Percentiles rank a stretch among this genome's conserved stretches.
Evolutionary conservation across 2,329 filamentous ascomycete genomes (phyloP).

Genomic region (Alternaria sp.): DNA sequence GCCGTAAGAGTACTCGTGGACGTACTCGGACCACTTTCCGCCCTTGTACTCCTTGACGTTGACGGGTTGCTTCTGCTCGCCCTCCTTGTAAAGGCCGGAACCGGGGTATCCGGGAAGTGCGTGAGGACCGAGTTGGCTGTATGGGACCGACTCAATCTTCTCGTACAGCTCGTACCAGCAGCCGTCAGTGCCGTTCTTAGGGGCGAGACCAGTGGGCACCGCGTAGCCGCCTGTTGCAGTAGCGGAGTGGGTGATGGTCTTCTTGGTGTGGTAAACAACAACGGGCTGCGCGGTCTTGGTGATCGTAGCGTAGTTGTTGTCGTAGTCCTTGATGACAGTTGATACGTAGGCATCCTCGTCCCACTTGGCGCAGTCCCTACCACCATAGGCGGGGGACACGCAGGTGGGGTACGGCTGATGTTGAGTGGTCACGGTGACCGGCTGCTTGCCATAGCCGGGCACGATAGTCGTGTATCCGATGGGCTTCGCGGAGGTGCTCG

Average conservation of each 20-base stretch:
- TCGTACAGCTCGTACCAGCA: slow-evolving; percentile 42
- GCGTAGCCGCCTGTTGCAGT: slow-evolving; percentile 20
- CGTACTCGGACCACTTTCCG: slow-evolving; percentile 38
- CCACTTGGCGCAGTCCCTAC: slow-evolving; percentile 25
- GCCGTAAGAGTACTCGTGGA: slow-evolving; percentile 29
- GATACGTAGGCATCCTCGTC: slow-evolving; percentile 34
- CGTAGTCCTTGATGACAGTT: slow-evolving; percentile 34
- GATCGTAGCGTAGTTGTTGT: slow-evolving; percentile 33
- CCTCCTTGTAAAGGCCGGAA: slow-evolving; percentile 34
- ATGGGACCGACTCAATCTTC: slow-evolving; percentile 34
- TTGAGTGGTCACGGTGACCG: slow-evolving; percentile 40
- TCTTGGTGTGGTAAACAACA: slow-evolving; percentile 37
- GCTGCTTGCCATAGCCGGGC: slow-evolving; percentile 33
- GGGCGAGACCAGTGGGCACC: slow-evolving; percentile 5
- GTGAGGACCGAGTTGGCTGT: slow-evolving; percentile 38
- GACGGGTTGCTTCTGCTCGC: slow-evolving; percentile 32
- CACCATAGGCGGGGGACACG: slow-evolving; percentile 23
- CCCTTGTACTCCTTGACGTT: slow-evolving; percentile 38
- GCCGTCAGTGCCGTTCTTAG: slow-evolving; percentile 24
- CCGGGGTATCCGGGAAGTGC: slow-evolving; percentile 36
- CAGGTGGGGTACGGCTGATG: slow-evolving; percentile 42
- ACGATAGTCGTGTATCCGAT: slow-evolving; percentile 37
- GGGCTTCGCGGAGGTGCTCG: slow-evolving; percentile 15
- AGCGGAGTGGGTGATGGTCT: slow-evolving; percentile 32
- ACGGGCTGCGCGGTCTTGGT: slow-evolving; percentile 36